Percentiles rank a stretch among this genome's conserved stretches.
Evolutionary conservation across 2,329 filamentous ascomycete species (phyloP).

Genomic region (Madurella mycetomatis): DNA sequence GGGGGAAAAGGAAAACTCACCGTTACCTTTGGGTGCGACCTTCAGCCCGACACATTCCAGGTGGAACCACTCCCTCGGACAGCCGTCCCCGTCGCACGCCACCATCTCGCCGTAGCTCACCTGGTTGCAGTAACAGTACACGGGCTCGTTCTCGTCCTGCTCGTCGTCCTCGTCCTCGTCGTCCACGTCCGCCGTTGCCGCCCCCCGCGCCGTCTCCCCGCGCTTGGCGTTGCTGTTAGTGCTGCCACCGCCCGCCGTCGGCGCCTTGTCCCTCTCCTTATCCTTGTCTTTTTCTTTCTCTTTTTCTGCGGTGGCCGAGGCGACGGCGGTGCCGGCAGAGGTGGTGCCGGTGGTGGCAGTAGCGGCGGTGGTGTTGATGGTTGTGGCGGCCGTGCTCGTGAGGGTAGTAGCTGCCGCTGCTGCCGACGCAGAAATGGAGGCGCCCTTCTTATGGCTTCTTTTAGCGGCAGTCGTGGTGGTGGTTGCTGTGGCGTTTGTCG

Average conservation of each 20-base stretch:
- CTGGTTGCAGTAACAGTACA: constrained; percentile 75
- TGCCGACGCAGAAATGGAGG: constrained; percentile 36
- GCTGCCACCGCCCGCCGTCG: constrained; percentile 19
- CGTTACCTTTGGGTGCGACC: constrained; percentile 70
- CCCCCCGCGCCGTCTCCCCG: neutral
- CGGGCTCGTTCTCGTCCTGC: constrained; percentile 65
- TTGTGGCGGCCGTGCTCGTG: neutral
- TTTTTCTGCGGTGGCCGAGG: neutral
- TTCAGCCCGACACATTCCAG: constrained; percentile 75
- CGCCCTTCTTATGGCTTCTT: constrained; percentile 57
- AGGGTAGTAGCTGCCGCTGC: constrained; percentile 23
- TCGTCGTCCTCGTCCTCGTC: constrained; percentile 37
- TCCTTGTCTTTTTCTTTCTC: constrained; percentile 8
- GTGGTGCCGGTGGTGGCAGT: neutral
- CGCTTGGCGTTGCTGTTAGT: constrained; percentile 14
- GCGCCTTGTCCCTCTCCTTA: constrained; percentile 20
- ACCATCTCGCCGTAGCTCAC: constrained; percentile 84
- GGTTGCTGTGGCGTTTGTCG: neutral
- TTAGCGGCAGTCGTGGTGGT: constrained; percentile 37
- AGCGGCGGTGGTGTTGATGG: neutral
- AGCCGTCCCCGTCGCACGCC: constrained; percentile 69
- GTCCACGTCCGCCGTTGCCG: constrained; percentile 18
- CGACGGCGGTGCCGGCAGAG: neutral
- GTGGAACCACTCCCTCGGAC: constrained; percentile 78
- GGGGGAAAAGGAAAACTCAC: constrained; percentile 44